phyloP scores from a whole-genome alignment of 768 basidiomycete species.

The Boletus patriciae region DNA sequence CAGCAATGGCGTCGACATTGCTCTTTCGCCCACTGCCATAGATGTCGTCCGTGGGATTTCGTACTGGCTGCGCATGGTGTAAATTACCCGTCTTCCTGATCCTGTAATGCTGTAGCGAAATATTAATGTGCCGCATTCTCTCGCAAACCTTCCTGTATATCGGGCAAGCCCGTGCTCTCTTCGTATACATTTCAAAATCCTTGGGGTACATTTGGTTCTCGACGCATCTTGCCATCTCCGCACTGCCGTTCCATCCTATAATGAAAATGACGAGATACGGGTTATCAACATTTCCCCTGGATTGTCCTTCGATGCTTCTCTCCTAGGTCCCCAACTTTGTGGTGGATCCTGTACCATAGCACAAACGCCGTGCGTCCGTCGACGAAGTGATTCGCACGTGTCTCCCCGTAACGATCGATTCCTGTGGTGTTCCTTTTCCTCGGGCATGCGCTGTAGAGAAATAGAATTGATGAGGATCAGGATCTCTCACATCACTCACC shows the following conservation, averaged over 20 bases:
- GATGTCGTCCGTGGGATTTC: neutral
- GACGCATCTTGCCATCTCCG: constrained; percentile 29
- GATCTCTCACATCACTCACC: constrained; percentile 16
- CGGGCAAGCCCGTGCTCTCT: constrained; percentile 7
- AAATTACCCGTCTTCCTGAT: constrained; percentile 6
- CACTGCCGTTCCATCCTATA: constrained; percentile 21
- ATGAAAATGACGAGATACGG: constrained; percentile 30
- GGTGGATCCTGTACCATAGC: constrained; percentile 30
- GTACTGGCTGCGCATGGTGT: neutral
- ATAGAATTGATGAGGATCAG: constrained; percentile 25
- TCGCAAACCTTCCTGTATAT: constrained; percentile 17
- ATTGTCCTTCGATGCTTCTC: constrained; percentile 25
- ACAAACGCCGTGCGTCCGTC: constrained; percentile 18
- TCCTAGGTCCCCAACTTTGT: constrained; percentile 21
- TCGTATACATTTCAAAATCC: constrained; percentile 14
- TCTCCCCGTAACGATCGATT: constrained; percentile 3
- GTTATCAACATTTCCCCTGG: constrained; percentile 16
- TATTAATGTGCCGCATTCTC: constrained; percentile 1
- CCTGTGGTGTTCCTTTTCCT: constrained; percentile 5
- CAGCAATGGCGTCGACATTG: neutral
- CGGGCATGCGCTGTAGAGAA: constrained; percentile 10
- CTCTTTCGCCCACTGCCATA: neutral
- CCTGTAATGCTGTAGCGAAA: constrained; percentile 19
- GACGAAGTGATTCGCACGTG: constrained; percentile 21
- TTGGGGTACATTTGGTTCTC: constrained; percentile 13